Conservation (phyloP, 139 green algal species). For the Asterochloris sp. region DNA sequence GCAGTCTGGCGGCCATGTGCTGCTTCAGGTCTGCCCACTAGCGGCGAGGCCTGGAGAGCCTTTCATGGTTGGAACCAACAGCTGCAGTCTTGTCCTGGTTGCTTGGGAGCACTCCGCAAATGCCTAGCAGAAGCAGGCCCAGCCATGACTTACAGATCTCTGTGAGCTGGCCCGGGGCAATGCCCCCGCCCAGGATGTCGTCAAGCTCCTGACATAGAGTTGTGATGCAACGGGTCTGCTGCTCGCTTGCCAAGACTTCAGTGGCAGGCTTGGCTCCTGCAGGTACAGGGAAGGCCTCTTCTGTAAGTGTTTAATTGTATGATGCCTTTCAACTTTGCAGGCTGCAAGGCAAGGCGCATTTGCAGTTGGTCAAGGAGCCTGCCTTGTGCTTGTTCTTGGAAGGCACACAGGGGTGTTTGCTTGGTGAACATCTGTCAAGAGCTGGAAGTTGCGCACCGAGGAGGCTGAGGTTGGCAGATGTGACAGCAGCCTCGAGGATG, state of each 20-base stretch:
- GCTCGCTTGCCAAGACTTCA: conserved; percentile 22
- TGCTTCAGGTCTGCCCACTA: too few species aligned
- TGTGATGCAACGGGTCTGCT: conserved; percentile 29
- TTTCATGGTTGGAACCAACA: not conserved
- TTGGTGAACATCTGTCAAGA: too few species aligned
- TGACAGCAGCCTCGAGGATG: too few species aligned
- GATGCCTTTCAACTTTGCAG: too few species aligned
- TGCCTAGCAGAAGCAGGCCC: not conserved
- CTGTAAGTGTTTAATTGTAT: not conserved
- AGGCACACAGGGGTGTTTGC: too few species aligned
- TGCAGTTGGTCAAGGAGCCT: too few species aligned
- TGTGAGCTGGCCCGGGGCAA: conserved; percentile 57
- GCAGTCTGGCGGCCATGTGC: too few species aligned
- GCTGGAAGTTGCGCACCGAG: too few species aligned
- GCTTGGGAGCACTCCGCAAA: not conserved
- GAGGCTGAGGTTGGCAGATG: too few species aligned
- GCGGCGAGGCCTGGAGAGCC: not conserved
- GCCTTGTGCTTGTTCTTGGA: too few species aligned
- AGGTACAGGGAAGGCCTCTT: not conserved
- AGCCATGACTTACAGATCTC: conserved; percentile 60
- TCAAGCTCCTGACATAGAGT: conserved; percentile 62
- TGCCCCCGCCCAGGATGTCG: conserved; percentile 57
- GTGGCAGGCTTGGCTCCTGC: conserved; percentile 27
- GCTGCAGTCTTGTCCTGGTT: not conserved
- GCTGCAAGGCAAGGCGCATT: too few species aligned